Conservation (phyloP, 2,329 filamentous ascomycete genomes). For the Aspergillus oerlinghausenensis region DNA sequence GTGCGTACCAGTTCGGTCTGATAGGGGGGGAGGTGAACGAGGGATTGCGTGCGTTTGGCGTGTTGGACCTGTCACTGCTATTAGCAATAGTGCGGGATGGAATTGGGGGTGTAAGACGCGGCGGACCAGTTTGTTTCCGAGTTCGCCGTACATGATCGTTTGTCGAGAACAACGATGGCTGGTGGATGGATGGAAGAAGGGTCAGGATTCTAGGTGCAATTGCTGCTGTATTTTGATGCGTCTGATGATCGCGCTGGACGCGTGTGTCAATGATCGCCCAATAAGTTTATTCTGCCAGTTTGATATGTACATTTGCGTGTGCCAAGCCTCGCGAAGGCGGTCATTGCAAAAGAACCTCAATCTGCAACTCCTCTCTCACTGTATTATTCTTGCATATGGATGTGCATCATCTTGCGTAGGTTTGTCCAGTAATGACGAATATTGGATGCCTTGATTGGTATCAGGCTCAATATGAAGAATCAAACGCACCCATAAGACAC, state of each 20-base stretch:
- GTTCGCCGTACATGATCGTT: constrained; percentile 73
- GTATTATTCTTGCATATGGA: too few species aligned
- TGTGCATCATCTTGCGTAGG: neutral
- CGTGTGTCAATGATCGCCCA: neutral
- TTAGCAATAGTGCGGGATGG: neutral
- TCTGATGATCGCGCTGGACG: neutral
- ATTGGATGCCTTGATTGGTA: too few species aligned
- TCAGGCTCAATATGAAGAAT: too few species aligned
- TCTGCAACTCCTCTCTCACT: neutral
- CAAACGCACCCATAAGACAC: too few species aligned
- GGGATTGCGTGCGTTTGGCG: constrained; percentile 87
- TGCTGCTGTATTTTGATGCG: neutral
- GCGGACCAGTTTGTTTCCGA: constrained; percentile 76
- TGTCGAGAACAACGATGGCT: too few species aligned
- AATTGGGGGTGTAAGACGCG: neutral
- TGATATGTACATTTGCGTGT: neutral
- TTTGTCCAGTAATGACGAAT: too few species aligned
- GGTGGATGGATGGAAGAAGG: too few species aligned
- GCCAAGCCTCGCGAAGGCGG: neutral
- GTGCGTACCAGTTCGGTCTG: constrained; percentile 85
- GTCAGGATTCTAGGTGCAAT: too few species aligned
- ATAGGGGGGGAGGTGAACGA: constrained; percentile 82
- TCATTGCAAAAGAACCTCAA: neutral
- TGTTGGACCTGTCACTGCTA: constrained; percentile 67
- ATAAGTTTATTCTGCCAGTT: neutral